phyloP scores from a whole-genome alignment of 306 rosid genomes.

The Pueraria montana region DNA sequence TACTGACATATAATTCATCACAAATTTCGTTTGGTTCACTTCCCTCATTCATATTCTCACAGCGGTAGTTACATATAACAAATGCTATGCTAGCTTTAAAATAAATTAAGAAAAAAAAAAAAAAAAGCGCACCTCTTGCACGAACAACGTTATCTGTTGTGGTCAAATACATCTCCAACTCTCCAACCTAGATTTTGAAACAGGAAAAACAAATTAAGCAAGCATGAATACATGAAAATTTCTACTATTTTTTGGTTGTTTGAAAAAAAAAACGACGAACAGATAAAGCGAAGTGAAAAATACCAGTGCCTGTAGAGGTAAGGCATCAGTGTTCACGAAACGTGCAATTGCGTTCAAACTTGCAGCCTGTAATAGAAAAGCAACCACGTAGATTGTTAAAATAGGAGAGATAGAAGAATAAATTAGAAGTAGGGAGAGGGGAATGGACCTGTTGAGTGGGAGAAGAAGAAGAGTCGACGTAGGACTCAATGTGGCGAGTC shows the following conservation, averaged over 20 bases:
- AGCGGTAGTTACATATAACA: too few relatives aligned
- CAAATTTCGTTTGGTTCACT: conserved; percentile 6
- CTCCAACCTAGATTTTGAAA: conserved; percentile 64
- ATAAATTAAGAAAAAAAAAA: too few relatives aligned
- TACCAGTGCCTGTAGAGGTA: conserved; percentile 80
- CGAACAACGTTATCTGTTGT: conserved; percentile 75
- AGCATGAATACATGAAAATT: background rate
- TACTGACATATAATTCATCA: conserved; percentile 8
- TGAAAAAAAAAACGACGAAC: background rate
- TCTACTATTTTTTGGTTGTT: background rate
- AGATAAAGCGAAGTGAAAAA: conserved; percentile 12
- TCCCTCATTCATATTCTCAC: background rate
- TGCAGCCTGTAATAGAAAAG: conserved; percentile 64
- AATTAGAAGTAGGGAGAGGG: background rate
- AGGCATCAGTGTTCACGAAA: conserved; percentile 63
- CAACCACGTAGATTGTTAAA: background rate
- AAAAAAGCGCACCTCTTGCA: conserved; percentile 70
- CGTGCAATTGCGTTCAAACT: conserved; percentile 72
- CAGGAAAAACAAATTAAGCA: conserved; percentile 28
- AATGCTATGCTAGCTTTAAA: conserved; percentile 9
- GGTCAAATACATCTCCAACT: conserved; percentile 90
- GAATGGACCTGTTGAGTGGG: conserved; percentile 69
- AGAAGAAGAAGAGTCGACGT: conserved; percentile 75
- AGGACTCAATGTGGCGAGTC: conserved; percentile 74
- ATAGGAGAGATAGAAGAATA: background rate